A percentile compares a stretch with the other conserved stretches of the same genome.
Conservation (phyloP, 2,329 filamentous ascomycete species). For the Monilinia fructicola region DNA sequence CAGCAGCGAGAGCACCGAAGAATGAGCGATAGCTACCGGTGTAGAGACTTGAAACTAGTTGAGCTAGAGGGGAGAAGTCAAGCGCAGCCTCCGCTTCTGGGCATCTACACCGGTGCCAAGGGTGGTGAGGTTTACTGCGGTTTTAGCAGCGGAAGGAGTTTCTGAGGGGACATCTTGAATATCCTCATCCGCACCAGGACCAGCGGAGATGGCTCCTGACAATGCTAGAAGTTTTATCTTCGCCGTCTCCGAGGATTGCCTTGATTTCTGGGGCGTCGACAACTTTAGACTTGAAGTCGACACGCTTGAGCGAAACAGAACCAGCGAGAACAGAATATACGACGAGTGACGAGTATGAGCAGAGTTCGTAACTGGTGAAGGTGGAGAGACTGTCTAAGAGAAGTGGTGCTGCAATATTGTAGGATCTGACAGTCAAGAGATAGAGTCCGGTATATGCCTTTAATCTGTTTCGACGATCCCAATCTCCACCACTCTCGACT, state of each 20-base stretch:
- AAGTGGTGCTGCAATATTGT: slow-evolving; percentile 84
- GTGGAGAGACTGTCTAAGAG: slow-evolving; percentile 96
- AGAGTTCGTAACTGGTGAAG: slow-evolving; percentile 97
- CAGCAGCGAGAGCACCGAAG: slow-evolving; percentile 83
- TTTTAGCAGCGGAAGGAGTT: slow-evolving; percentile 55
- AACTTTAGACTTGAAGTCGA: slow-evolving; percentile 99
- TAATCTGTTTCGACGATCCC: slow-evolving; percentile 95
- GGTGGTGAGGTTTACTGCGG: slow-evolving; percentile 84
- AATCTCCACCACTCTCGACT: slow-evolving; percentile 94
- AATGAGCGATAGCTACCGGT: slow-evolving; percentile 91
- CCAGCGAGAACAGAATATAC: slow-evolving; percentile 95
- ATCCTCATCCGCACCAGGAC: slow-evolving; percentile 76
- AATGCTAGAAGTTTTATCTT: slow-evolving; percentile 83
- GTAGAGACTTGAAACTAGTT: slow-evolving; percentile 89
- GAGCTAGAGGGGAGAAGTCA: slow-evolving; percentile 85
- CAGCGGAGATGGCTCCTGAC: slow-evolving; percentile 75
- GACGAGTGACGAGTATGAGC: slow-evolving; percentile 92
- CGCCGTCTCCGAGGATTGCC: slow-evolving; percentile 86
- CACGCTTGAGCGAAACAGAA: slow-evolving; percentile 89
- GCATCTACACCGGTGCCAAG: slow-evolving; percentile 69
- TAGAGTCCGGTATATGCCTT: slow-evolving; percentile 98
- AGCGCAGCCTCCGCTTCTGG: slow-evolving; percentile 76
- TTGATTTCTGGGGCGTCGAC: slow-evolving; percentile 98
- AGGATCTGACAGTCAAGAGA: slow-evolving; percentile 86
- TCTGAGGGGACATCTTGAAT: slow-evolving; percentile 62